These are phyloP conservation scores for Ambrosia artemisiifolia DNA, from an alignment of 129 eudicot species.

Conservation along the genomic window DNA sequence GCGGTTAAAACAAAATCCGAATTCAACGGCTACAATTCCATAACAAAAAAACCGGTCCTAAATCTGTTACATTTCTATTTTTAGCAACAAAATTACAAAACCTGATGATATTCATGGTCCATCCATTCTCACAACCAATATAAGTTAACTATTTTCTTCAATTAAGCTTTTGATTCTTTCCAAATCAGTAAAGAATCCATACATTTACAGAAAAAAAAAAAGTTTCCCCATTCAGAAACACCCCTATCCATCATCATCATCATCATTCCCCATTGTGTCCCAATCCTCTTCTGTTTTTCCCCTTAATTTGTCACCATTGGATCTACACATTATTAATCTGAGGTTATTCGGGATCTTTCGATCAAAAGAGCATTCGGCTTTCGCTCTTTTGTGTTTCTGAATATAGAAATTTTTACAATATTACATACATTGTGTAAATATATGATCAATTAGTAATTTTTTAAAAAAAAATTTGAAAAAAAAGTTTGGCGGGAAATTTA, in stretches of 20 bases:
- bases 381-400: conserved; percentile 39
- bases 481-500: conserved; percentile 21
- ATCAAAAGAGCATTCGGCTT: conserved; percentile 32
- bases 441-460: background rate
- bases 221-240: conserved; percentile 39
- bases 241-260: conserved; percentile 10
- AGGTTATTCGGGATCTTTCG: conserved; percentile 29
- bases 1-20: conserved; percentile 12
- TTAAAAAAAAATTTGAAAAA: background rate
- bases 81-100: conserved; percentile 23
- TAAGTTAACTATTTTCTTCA: conserved; percentile 26
- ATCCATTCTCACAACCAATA: conserved; percentile 25
- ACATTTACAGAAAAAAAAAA: conserved; percentile 16
- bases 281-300: conserved; percentile 20
- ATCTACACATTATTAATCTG: background rate
- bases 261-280: conserved; percentile 23
- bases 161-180: conserved; percentile 62
- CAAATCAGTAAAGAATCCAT: conserved; percentile 58
- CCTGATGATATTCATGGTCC: conserved; percentile 31
- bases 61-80: conserved; percentile 22
- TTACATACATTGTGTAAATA: conserved; percentile 14
- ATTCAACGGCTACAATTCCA: conserved; percentile 51
- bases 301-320: background rate
- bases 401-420: conserved; percentile 29
- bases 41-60: conserved; percentile 28